Evolutionary conservation across 495 filamentous ascomycete species (phyloP).

Genomic region (Alectoria sarmentosa): DNA sequence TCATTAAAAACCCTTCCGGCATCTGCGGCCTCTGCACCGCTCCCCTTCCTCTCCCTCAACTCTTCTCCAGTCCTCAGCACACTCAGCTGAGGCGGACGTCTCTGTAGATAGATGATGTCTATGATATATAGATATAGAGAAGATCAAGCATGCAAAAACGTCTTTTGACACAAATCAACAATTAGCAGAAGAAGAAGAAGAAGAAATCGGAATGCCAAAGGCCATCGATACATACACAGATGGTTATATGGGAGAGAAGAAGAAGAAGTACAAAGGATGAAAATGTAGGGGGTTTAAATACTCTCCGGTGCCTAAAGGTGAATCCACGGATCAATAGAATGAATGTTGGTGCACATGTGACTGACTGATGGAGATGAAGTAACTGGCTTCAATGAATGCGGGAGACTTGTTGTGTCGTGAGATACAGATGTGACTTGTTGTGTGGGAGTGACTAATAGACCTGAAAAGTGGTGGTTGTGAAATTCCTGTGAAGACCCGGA

Average conservation of each 20-base stretch:
- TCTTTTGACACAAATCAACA: too few relatives aligned
- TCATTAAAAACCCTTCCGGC: too few relatives aligned
- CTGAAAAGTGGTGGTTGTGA: background rate
- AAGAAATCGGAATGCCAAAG: too few relatives aligned
- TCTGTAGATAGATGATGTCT: too few relatives aligned
- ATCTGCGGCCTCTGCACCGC: too few relatives aligned
- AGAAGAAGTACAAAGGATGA: background rate
- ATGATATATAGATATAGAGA: too few relatives aligned
- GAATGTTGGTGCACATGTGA: background rate
- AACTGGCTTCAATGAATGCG: background rate
- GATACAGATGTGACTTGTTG: background rate
- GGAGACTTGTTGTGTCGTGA: background rate
- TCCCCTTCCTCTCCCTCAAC: too few relatives aligned
- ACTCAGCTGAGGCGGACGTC: too few relatives aligned
- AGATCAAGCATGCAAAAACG: too few relatives aligned
- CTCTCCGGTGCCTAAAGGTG: background rate
- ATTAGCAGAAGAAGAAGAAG: too few relatives aligned
- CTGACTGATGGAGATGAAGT: background rate
- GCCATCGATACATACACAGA: background rate
- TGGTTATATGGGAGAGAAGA: background rate
- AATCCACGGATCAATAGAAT: background rate
- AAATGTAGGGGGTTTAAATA: background rate
- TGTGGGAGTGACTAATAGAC: background rate
- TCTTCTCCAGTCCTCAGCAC: too few relatives aligned
- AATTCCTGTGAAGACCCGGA: background rate